Base-by-base conservation (phyloP, 2,329 filamentous ascomycete genomes). In the Fusarium phyllophilum region DNA sequence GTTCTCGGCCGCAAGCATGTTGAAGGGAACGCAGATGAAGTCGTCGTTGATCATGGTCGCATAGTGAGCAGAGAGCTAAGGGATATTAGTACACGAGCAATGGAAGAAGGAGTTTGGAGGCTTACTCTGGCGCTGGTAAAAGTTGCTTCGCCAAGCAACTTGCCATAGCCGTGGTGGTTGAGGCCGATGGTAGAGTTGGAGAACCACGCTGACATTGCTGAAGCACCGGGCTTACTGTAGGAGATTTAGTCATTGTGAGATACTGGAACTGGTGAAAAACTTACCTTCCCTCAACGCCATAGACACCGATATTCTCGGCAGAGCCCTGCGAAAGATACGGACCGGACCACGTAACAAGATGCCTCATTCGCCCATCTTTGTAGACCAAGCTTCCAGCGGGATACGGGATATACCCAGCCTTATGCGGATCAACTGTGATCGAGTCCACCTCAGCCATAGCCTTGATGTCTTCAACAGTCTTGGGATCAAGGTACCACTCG, bases 371-470 rank as follows among this genome's bases (percentile, higher is more conserved):
- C 2, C 80, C 84, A 51, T 86, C 85, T 2, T 81, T 79, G 56
- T 86, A 86, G 11, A 81, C 82, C n/a, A 86, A 65, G 4, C 81
- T 82, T 8, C 85, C 85, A 0, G 84, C 84, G 0, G 85, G 85
- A 62, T 87, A 86, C 0, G 83, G 83, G 33, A 86, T 84, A 46
- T 87, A 86, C 0, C 84, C 85, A 5, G 83, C 80, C 63, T 86
- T 87, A 66, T 87, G 84, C 0, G 85, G 85, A 63, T 87, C 85
- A 12, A 87, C 82, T 0, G 85, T 87, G 38, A 86, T 83, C 0
- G 83, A 85, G 73, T 86, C 85, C 4, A 83, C 82, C 17, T 82
- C 72, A 22, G 79, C 77, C 66, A 86, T 73, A 3, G 82, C 82
- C 41, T 78, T 80, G 3, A 86, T 78, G 24, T 86, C 81, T 39